Conservation (phyloP, 2,329 filamentous ascomycete species). For the Paraconiothyrium brasiliense region DNA sequence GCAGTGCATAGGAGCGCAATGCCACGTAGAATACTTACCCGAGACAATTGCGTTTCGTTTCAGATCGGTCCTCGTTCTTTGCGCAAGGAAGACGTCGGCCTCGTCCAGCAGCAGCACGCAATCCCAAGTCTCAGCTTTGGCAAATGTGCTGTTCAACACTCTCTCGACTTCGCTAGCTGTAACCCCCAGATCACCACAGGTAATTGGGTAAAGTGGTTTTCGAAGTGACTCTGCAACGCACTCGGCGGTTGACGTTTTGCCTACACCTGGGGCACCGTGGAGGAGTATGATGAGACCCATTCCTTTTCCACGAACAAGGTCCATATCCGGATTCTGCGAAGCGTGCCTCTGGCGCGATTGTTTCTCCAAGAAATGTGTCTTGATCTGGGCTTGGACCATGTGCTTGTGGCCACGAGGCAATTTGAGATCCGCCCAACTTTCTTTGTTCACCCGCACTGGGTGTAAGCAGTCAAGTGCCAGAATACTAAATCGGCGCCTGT, state of each 20-base stretch:
- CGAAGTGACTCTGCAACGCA: conserved; percentile 11
- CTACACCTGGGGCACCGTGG: conserved; percentile 20
- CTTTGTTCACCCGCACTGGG: too few species aligned
- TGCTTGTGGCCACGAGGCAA: too few species aligned
- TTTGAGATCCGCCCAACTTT: too few species aligned
- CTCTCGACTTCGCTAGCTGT: conserved; percentile 11
- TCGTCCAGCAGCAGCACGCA: conserved; percentile 55
- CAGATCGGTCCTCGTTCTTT: conserved; percentile 42
- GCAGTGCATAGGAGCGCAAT: too few species aligned
- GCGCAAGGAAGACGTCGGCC: conserved; percentile 48
- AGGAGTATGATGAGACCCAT: conserved; percentile 25
- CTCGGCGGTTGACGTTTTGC: conserved; percentile 23
- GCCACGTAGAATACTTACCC: not conserved
- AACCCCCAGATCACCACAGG: conserved; percentile 16
- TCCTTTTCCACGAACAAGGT: conserved; percentile 11
- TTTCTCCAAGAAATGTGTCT: too few species aligned
- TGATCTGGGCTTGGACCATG: too few species aligned
- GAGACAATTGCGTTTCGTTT: conserved; percentile 24
- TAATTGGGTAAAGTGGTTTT: conserved; percentile 33
- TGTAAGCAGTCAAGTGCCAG: too few species aligned
- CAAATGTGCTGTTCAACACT: conserved; percentile 2
- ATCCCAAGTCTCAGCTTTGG: conserved; percentile 50
- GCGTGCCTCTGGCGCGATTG: too few species aligned
- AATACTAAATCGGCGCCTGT: too few species aligned
- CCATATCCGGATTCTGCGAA: too few species aligned